phyloP scores from a whole-genome alignment of 164 flowering plant species.

The Liquidambar formosana region DNA sequence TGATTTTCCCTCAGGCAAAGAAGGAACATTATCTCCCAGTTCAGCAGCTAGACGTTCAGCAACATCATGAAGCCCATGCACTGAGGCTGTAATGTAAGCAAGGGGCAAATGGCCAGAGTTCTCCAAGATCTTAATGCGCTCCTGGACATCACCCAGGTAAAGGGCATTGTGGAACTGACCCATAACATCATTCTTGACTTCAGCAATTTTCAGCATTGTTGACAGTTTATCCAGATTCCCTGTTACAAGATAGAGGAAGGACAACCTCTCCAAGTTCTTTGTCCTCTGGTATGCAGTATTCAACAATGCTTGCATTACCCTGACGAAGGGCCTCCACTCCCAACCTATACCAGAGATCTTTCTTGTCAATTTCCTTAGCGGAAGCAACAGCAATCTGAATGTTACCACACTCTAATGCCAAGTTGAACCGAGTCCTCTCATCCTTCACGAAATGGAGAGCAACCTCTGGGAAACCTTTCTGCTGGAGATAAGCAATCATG shows the following conservation, averaged over 20 bases:
- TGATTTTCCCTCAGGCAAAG: slow-evolving; percentile 37
- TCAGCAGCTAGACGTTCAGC: slow-evolving; percentile 66
- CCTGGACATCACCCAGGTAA: slow-evolving; percentile 73
- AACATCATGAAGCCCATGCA: slow-evolving; percentile 74
- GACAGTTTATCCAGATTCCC: slow-evolving; percentile 84
- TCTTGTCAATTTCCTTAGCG: slow-evolving; percentile 81
- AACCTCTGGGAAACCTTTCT: slow-evolving; percentile 89
- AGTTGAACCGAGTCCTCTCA: slow-evolving; percentile 76
- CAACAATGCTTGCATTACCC: slow-evolving; percentile 89
- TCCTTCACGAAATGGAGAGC: slow-evolving; percentile 91
- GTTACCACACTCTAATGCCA: slow-evolving; percentile 93
- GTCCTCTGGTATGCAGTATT: slow-evolving; percentile 92
- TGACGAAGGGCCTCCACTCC: slow-evolving; percentile 95
- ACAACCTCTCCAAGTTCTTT: slow-evolving; percentile 80
- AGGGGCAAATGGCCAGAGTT: slow-evolving; percentile 85
- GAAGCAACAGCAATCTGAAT: slow-evolving; percentile 84
- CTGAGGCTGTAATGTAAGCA: slow-evolving; percentile 77
- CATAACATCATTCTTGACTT: slow-evolving; percentile 87
- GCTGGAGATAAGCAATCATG: slow-evolving; percentile 91
- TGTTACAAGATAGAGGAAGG: slow-evolving; percentile 78
- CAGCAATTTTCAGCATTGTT: slow-evolving; percentile 89
- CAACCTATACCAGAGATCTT: slow-evolving; percentile 82
- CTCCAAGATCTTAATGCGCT: slow-evolving; percentile 81
- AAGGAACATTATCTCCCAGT: slow-evolving; percentile 69
- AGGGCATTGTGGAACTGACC: slow-evolving; percentile 89